Conservation (phyloP, 331 rosid genomes). For the Quercus lobata region DNA sequence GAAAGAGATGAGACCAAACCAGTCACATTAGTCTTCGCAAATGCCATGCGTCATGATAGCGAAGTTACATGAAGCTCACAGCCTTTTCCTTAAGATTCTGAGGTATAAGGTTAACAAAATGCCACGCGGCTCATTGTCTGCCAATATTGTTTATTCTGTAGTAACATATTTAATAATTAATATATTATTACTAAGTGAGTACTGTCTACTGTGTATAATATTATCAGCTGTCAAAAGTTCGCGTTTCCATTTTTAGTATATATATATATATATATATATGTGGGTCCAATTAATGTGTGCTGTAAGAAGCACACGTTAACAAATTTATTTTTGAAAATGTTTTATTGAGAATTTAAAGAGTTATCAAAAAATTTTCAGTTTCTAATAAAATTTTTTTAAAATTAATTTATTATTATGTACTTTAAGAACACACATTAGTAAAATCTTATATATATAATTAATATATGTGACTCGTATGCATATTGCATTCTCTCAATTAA, state of each 20-base stretch:
- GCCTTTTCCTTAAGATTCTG: slow-evolving; percentile 27
- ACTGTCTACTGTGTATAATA: neutral
- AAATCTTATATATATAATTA: no score
- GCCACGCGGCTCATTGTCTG: slow-evolving; percentile 55
- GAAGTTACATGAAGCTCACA: slow-evolving; percentile 20
- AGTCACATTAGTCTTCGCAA: neutral
- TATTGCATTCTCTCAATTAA: no score
- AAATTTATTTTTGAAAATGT: no score
- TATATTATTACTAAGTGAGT: neutral
- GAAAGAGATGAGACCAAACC: neutral
- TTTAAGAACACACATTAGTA: no score
- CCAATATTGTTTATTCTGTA: slow-evolving; percentile 9
- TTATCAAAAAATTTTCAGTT: no score
- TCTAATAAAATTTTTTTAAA: no score
- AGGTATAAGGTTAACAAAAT: slow-evolving; percentile 34
- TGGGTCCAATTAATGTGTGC: no score
- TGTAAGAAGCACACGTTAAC: no score
- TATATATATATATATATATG: no score
- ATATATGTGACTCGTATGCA: no score
- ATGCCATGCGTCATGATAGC: slow-evolving; percentile 19
- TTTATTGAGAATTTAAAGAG: no score
- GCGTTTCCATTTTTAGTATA: neutral
- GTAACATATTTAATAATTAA: neutral
- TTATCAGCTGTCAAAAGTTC: neutral
- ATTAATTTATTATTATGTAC: no score